Evolutionary conservation across 345 rosid genomes (phyloP), one percentile per base, ranked within the genome.

Genomic region (Brassica juncea): DNA sequence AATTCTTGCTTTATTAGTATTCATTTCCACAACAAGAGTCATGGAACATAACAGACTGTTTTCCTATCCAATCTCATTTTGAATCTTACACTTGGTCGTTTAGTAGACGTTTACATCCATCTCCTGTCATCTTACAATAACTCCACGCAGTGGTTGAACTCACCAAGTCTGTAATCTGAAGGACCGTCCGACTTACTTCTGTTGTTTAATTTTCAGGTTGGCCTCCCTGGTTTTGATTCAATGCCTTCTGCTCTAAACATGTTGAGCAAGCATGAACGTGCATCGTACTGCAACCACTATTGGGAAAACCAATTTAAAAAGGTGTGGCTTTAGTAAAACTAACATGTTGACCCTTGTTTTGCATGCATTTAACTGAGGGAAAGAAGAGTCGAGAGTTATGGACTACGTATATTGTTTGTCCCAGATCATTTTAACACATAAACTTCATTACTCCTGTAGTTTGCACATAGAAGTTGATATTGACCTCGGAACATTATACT

Each of bases 151-250:
- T 39, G 39, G 55, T 78, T 44, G 44, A 67, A 47, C 39, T 64
- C 70, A 57, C 72, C 31, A 21, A 70, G 61, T 37, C 42, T 68
- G 32, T 15, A 80, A 15, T 31, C 19, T 75, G 60, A 65, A 64
- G 27, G 62, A n/a, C 27, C 1, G 34, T 64, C 70, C 57, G 54
- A 60, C 39, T 77, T 79, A 76, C 75, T 72, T 72, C 42, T 76
- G 49, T 79, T 68, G 57, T 77, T 71, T 47, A 83, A 52, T 85
- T 83, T 81, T 74, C 90, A 95, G 99, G 91, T 95, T 86, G 99
- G 99, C 64, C 97, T 95, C 85, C 99, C 99, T 82, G 99, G 98
- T 77, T 95, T 95, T 88, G 99, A 95, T 86, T 91, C 97, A 77
- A 90, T 95, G 97, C 93, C 98, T 81, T 90, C 91, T 84, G 90